Base-by-base conservation (phyloP, 192 early-diverging fungal species). In the Blastocladiella britannica region DNA sequence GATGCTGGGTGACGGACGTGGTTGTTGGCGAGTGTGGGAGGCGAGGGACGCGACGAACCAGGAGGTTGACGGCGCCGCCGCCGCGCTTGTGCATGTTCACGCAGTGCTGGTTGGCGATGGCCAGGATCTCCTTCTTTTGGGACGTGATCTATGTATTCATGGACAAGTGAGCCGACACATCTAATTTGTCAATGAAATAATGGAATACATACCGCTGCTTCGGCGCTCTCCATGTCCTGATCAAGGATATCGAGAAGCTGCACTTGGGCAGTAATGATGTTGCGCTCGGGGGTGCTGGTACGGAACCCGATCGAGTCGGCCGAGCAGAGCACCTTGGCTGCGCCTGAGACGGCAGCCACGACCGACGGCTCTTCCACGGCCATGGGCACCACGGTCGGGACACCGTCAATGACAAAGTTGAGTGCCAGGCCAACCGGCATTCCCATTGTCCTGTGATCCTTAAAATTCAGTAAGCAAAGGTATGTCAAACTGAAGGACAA, bases 281-380 rank as follows among this genome's bases (percentile, higher is more conserved):
- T 86, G 47, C 77, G 64, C 27, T 78, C 72, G 5, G 76, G 70
- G 4, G 78, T 70, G 20, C 65, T 57, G 9, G 80, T 78, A 5
- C 55, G 64, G 67, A 86, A 86, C 0, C 78, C 78, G 20, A 58
- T 61, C 53, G 25, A n/a, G 20, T 69, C 64, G 29, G 65, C 72
- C 24, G 70, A 55, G 7, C 73, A 70, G 7, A 84, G 71, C 7
- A 79, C 80, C 62, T 86, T 86, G 37, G 84, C 82, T 4, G 81
- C 82, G 37, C 82, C 81, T 18, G 82, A 85, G 5, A 83, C 84
- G n/a, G 79, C 84, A 12, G 84, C 84, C 3, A 86, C 69, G 30
- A 86, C 82, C 7, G 79, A 82, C 7, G 84, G 82, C 59, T 86
- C 84, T 61, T 86, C 84, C 12, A 86, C 76, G 15, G 78, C 80